Percentiles rank a stretch among this genome's conserved stretches.
phyloP scores from a whole-genome alignment of 2,329 filamentous ascomycete species.

The Sclerotinia sclerotiorum region DNA sequence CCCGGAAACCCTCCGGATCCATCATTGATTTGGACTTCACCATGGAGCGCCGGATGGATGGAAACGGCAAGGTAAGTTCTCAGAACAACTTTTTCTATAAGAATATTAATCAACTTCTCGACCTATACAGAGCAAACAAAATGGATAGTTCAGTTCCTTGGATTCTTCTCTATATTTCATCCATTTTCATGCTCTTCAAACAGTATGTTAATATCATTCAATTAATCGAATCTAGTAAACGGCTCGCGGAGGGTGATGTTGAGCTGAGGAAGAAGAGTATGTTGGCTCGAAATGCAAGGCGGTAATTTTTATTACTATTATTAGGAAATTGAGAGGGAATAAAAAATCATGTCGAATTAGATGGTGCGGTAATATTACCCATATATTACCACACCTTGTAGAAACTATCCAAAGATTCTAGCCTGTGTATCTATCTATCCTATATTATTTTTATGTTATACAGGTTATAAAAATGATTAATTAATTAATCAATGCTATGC shows the following conservation, averaged over 20 bases:
- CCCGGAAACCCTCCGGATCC: conserved; percentile 69
- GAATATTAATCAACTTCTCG: neutral
- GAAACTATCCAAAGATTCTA: no score
- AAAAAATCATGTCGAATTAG: neutral
- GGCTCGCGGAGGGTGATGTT: conserved; percentile 86
- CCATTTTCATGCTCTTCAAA: conserved; percentile 87
- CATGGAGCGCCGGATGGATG: conserved; percentile 87
- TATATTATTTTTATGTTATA: no score
- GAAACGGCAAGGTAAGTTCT: conserved; percentile 67
- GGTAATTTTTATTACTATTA: neutral
- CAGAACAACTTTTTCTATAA: neutral
- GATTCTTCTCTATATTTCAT: conserved; percentile 77
- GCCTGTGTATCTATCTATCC: no score
- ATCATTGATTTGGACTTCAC: conserved; percentile 77
- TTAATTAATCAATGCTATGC: neutral
- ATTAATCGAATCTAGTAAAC: conserved; percentile 86
- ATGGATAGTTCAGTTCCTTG: conserved; percentile 74
- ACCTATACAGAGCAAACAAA: conserved; percentile 67
- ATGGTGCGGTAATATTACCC: neutral
- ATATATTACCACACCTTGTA: no score
- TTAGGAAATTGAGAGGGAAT: neutral
- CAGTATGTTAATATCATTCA: conserved; percentile 94
- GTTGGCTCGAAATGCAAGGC: neutral
- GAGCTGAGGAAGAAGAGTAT: conserved; percentile 52
- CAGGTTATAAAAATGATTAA: neutral